Evolutionary conservation across 768 basidiomycete species (phyloP), one percentile per base, ranked within the genome.

Genomic region (Lactarius evosmus): DNA sequence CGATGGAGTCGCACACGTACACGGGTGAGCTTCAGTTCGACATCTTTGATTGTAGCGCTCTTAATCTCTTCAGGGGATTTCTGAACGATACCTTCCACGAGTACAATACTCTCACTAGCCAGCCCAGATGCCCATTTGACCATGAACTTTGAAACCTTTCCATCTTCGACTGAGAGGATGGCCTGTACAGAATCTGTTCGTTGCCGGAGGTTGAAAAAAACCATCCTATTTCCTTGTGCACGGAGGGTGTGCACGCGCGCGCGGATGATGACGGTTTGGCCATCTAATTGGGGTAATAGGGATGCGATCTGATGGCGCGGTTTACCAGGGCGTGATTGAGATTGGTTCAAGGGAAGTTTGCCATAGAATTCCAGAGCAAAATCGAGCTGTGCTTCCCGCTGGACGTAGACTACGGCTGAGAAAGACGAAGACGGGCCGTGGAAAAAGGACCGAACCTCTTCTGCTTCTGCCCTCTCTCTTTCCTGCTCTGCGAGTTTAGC

Each of bases 71-170:
- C 90, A 1, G 85, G 86, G 36, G 88, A 85, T 74, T 85, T 88
- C 73, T 86, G 84, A 49, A 95, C 89, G 58, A 80, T 71, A 41
- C 94, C 96, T 75, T 95, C 89, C 6, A 96, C 89, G 27, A 95
- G 84, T 6, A 98, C 88, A 71, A 99, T 95, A 63, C 89, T 91
- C 78, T 99, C 97, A 70, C 84, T 83, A 30, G 87, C 79, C 56
- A 98, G 77, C 29, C 83, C 73, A 22, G 86, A 86, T 19, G 88
- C 84, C 89, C 91, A 98, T 76, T 94, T 97, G 41, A 94, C 85
- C 97, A 99, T 99, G 74, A 96, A 95, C 77, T 95, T 98, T 66
- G 93, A 95, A 30, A 98, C 82, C 70, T 84, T 86, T 52, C 85
- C 89, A 12, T 85, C 82, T 11, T 88, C 78, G 27, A 90, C 84